A percentile compares a stretch with the other conserved stretches of the same genome.
phyloP scores from a whole-genome alignment of 306 rosid genomes.

The Sophora flavescens region DNA sequence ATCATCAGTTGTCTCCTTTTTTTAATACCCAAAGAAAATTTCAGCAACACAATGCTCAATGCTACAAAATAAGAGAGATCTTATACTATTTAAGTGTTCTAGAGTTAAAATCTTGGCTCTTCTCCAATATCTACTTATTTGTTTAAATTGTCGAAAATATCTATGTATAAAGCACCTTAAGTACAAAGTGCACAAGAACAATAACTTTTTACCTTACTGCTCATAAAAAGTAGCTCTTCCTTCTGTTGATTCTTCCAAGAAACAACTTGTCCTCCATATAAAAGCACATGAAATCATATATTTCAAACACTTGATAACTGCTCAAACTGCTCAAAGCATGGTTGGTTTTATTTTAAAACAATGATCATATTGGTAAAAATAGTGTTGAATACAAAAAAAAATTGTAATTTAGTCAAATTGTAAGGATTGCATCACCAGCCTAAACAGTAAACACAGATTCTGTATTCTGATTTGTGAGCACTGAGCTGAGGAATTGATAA shows the following conservation, averaged over 20 bases:
- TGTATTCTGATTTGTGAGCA: too few species aligned
- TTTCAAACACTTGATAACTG: constrained; percentile 27
- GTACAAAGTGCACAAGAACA: background rate
- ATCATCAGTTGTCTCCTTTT: too few species aligned
- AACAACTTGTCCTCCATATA: constrained; percentile 77
- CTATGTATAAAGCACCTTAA: constrained; percentile 18
- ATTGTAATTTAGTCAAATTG: background rate
- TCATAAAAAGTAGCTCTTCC: constrained; percentile 76
- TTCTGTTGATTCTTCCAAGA: constrained; percentile 82
- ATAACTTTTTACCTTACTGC: constrained; percentile 69
- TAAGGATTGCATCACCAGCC: constrained; percentile 10
- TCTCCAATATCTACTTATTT: too few species aligned
- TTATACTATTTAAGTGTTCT: too few species aligned
- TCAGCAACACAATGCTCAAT: too few species aligned
- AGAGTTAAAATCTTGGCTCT: too few species aligned
- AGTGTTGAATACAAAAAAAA: background rate
- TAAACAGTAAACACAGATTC: constrained; percentile 5
- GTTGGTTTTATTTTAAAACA: constrained; percentile 4
- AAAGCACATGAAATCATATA: constrained; percentile 68
- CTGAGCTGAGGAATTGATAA: too few species aligned
- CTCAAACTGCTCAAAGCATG: background rate
- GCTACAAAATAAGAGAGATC: too few species aligned
- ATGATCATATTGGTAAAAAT: constrained; percentile 11
- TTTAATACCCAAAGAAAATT: too few species aligned
- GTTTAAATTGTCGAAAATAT: too few species aligned